These are phyloP conservation scores for Microsporum ferrugineum DNA, from an alignment of 2,329 filamentous ascomycete genomes.

Conservation along the genomic window DNA sequence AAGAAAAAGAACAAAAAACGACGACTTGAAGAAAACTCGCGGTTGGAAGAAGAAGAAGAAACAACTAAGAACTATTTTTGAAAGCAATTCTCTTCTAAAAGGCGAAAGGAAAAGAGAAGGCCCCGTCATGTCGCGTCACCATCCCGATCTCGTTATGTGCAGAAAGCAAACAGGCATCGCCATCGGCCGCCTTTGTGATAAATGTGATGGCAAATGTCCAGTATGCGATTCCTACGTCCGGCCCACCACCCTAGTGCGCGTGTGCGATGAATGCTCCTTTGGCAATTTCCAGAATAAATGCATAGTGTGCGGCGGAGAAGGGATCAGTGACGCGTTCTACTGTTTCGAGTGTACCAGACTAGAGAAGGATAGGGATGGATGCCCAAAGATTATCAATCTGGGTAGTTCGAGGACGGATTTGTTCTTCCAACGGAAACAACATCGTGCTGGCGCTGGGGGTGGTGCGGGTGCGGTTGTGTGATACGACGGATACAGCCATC, in stretches of 20 bases:
- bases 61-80: not conserved
- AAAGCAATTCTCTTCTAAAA: not conserved
- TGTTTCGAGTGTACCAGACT: constrained; percentile 97
- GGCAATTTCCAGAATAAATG: constrained; percentile 99
- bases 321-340: constrained; percentile 96
- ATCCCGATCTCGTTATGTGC: constrained; percentile 98
- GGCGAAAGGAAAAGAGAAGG: not conserved
- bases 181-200: constrained; percentile 97
- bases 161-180: constrained; percentile 96
- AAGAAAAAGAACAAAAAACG: not conserved
- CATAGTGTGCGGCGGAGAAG: constrained; percentile 94
- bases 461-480: not conserved
- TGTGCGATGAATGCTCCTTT: constrained; percentile 98
- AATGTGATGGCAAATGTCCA: constrained; percentile 98
- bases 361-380: constrained; percentile 94
- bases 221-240: constrained; percentile 99
- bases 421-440: constrained; percentile 58
- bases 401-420: constrained; percentile 92
- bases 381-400: constrained; percentile 98
- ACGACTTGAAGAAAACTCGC: not conserved
- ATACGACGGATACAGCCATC: not conserved
- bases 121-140: constrained; percentile 72
- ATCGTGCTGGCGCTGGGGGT: constrained; percentile 8
- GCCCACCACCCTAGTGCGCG: constrained; percentile 89
- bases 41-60: not conserved